Evolutionary conservation across 345 rosid genomes (phyloP).

Genomic region (Camelina sativa): DNA sequence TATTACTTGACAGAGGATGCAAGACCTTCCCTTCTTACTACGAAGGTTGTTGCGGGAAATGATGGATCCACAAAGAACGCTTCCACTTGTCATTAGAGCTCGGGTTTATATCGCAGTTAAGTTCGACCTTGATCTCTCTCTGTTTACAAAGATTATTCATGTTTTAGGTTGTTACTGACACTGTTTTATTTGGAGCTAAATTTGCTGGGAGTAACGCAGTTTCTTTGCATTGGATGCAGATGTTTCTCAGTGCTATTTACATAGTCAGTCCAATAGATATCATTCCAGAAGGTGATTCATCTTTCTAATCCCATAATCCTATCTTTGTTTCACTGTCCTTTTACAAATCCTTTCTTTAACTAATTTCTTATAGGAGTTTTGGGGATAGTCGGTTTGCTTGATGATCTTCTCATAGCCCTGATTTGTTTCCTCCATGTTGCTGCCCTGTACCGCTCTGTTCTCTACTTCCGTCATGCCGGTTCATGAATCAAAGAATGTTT

Average conservation of each 20-base stretch:
- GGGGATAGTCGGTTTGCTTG: slow-evolving; percentile 81
- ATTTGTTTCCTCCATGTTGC: slow-evolving; percentile 84
- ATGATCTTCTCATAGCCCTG: slow-evolving; percentile 69
- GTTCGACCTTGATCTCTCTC: slow-evolving; percentile 37
- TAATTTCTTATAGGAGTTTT: slow-evolving; percentile 53
- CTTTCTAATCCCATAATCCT: no score
- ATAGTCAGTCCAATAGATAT: slow-evolving; percentile 85
- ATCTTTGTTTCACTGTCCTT: slow-evolving; percentile 2
- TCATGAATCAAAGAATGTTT: slow-evolving; percentile 40
- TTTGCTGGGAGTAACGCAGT: background rate
- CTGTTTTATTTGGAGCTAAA: background rate
- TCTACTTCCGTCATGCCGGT: slow-evolving; percentile 78
- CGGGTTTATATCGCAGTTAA: slow-evolving; percentile 86
- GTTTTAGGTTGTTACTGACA: slow-evolving; percentile 20
- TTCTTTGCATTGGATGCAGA: slow-evolving; percentile 51
- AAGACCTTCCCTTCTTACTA: slow-evolving; percentile 91
- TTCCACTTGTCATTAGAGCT: slow-evolving; percentile 80
- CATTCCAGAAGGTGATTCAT: slow-evolving; percentile 79
- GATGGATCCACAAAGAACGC: slow-evolving; percentile 83
- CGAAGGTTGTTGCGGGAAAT: slow-evolving; percentile 76
- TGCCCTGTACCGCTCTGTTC: slow-evolving; percentile 82
- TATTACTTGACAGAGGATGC: slow-evolving; percentile 61
- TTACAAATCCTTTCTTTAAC: background rate
- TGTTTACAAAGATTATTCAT: background rate
- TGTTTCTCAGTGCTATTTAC: slow-evolving; percentile 67